Base-by-base conservation (phyloP, 2,329 filamentous ascomycete genomes). In the Emmonsiellopsis sp. region DNA sequence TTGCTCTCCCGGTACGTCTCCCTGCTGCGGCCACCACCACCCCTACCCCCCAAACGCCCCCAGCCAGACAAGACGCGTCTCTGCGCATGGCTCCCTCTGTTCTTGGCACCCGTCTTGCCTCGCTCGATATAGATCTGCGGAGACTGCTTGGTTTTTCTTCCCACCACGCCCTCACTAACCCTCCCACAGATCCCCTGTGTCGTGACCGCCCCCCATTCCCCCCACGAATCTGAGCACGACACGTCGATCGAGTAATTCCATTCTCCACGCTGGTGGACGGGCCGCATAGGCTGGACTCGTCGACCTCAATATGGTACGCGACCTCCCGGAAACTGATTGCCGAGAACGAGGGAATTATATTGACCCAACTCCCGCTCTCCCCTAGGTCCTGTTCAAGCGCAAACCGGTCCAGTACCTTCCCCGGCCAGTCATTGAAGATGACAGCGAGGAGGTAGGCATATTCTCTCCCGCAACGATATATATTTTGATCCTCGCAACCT, bases 311-410 rank as follows among this genome's bases (percentile, higher is more conserved):
- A 49, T 49, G 47, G 47, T 49, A 49, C 32, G 47, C 11, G 6
- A 10, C 42, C 31, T 46, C 50, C 27, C 27, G 1, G 27, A 13
- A 8, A n/a, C 14, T 46, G 31, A 1, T 7, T 13, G 14, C 7
- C 14, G 27, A 17, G 32, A 17, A 7, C 43, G 48, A 43, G 11
- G 34, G 48, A 13, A 6, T 52, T 53, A 32, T 49, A 55, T 62
- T 65, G 49, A 69, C 58, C 40, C 14, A 21, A 27, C 45, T 31
- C 40, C 37, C 8, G 10, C 27, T 36, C 9, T n/a, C 37, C 13
- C 50, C 27, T 66, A 97, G 92, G 92, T 98, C 62, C 80, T 95
- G 59, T 96, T 88, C 73, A 97, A 97, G 76, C 84, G 93, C 64
- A 97, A 97, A 74, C 91, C 91, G 54, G 90, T 97, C 66, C 84